Percentiles rank a stretch among this genome's conserved stretches.
Conservation (phyloP, 2,329 filamentous ascomycete species). For the Botrytis sinoallii region DNA sequence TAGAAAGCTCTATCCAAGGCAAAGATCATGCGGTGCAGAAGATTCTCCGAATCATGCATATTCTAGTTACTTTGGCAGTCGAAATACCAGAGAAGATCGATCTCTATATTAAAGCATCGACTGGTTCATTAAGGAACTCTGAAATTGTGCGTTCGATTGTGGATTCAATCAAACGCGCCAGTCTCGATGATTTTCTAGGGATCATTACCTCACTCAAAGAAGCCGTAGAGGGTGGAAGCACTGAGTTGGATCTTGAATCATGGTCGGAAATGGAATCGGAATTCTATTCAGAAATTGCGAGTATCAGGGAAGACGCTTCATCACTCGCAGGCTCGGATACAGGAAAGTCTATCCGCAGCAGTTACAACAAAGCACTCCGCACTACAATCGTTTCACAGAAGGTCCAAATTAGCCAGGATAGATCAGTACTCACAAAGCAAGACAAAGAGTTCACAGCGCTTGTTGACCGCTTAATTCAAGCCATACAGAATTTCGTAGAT, state of each 20-base stretch:
- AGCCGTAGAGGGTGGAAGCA: constrained; percentile 26
- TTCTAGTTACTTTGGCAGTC: constrained; percentile 40
- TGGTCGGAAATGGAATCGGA: constrained; percentile 34
- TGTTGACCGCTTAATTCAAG: constrained; percentile 54
- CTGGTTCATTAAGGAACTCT: constrained; percentile 50
- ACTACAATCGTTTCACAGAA: constrained; percentile 80
- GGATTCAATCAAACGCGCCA: constrained; percentile 56
- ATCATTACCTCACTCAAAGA: constrained; percentile 45
- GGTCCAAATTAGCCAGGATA: constrained; percentile 74
- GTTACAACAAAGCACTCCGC: constrained; percentile 68
- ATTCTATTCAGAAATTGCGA: constrained; percentile 26
- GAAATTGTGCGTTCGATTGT: constrained; percentile 47
- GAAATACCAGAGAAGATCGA: constrained; percentile 38
- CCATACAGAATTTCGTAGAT: constrained; percentile 48
- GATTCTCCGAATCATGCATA: constrained; percentile 50
- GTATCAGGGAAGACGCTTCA: constrained; percentile 47
- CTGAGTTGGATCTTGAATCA: constrained; percentile 29
- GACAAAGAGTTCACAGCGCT: constrained; percentile 69
- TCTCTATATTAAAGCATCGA: constrained; percentile 61
- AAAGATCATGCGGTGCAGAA: constrained; percentile 42
- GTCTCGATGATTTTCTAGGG: constrained; percentile 47
- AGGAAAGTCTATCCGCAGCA: constrained; percentile 61
- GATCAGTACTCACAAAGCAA: constrained; percentile 64
- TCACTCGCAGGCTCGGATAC: constrained; percentile 43
- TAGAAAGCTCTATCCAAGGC: constrained; percentile 36